Conservation (phyloP, 2,329 filamentous ascomycete genomes). For the Hymenoscyphus linearis region DNA sequence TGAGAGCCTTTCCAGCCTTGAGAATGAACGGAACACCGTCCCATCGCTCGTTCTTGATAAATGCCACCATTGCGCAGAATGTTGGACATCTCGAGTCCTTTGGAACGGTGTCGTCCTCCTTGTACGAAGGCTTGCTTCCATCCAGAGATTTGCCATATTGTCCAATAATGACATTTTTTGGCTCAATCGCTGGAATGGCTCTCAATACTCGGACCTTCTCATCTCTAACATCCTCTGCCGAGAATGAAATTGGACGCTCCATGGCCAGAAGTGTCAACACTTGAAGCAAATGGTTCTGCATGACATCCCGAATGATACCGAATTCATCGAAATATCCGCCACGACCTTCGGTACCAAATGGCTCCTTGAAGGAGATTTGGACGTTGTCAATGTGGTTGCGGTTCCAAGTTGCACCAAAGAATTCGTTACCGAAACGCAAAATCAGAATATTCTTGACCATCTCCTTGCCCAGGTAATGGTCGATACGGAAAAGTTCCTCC, state of each 20-base stretch:
- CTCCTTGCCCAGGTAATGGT: constrained; percentile 99
- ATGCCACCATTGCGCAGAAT: constrained; percentile 93
- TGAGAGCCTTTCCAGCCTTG: constrained; percentile 97
- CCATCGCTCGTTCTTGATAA: constrained; percentile 99
- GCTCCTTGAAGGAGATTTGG: constrained; percentile 99
- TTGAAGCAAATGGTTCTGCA: constrained; percentile 99
- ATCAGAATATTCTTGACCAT: constrained; percentile 99
- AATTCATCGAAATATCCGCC: constrained; percentile 99
- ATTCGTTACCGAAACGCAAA: constrained; percentile 95
- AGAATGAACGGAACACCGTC: constrained; percentile 98
- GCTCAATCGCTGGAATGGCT: constrained; percentile 89
- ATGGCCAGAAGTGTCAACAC: constrained; percentile 94
- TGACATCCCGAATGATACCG: constrained; percentile 97
- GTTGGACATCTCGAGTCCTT: constrained; percentile 97
- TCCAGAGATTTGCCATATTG: constrained; percentile 97
- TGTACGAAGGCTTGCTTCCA: constrained; percentile 93
- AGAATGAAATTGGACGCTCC: constrained; percentile 98
- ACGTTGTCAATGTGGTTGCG: constrained; percentile 99
- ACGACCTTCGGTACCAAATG: constrained; percentile 95
- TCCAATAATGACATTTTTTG: constrained; percentile 99
- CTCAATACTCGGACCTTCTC: constrained; percentile 97
- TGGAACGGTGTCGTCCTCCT: constrained; percentile 97
- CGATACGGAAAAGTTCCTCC: constrained; percentile 97
- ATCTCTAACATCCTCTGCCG: constrained; percentile 94
- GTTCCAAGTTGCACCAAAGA: constrained; percentile 98